Percentiles rank a stretch among this genome's conserved stretches.
Conservation (phyloP, 2,329 filamentous ascomycete species). For the Aspergillus fumigatiaffinis region DNA sequence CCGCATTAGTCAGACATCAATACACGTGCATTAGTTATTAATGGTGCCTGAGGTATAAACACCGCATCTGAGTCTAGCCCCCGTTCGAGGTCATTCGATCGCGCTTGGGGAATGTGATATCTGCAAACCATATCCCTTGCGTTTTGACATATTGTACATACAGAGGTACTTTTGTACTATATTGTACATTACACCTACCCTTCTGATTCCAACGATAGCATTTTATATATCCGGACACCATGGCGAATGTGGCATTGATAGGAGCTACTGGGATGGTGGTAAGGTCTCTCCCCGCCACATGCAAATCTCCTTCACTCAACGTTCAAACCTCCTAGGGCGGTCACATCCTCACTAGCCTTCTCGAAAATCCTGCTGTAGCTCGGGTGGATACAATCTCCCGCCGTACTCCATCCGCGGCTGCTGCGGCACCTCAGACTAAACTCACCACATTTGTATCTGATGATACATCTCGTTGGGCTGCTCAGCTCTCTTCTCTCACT, state of each 20-base stretch:
- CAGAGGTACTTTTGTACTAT: not conserved
- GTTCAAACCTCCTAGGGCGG: slow-evolving; percentile 52
- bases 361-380: slow-evolving; percentile 35
- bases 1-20: slow-evolving; percentile 15
- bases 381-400: slow-evolving; percentile 46
- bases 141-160: not conserved
- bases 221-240: slow-evolving; percentile 14
- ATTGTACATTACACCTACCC: not conserved
- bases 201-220: not conserved
- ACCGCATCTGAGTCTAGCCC: slow-evolving; percentile 3
- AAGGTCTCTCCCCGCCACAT: slow-evolving; percentile 16
- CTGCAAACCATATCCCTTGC: not conserved
- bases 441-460: slow-evolving; percentile 63
- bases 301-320: not conserved
- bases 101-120: not conserved
- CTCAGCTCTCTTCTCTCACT: slow-evolving; percentile 52
- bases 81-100: slow-evolving; percentile 5
- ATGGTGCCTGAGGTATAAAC: slow-evolving; percentile 3
- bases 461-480: slow-evolving; percentile 67
- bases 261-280: slow-evolving; percentile 50
- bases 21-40: not conserved
- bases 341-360: slow-evolving; percentile 62
- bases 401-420: slow-evolving; percentile 34
- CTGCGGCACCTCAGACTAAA: slow-evolving; percentile 54
- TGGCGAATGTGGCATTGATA: slow-evolving; percentile 44